Percentiles rank a stretch among this genome's conserved stretches.
These are phyloP conservation scores for Solanum bukasovii DNA, from an alignment of 257 asterid species.

Conservation along the genomic window DNA sequence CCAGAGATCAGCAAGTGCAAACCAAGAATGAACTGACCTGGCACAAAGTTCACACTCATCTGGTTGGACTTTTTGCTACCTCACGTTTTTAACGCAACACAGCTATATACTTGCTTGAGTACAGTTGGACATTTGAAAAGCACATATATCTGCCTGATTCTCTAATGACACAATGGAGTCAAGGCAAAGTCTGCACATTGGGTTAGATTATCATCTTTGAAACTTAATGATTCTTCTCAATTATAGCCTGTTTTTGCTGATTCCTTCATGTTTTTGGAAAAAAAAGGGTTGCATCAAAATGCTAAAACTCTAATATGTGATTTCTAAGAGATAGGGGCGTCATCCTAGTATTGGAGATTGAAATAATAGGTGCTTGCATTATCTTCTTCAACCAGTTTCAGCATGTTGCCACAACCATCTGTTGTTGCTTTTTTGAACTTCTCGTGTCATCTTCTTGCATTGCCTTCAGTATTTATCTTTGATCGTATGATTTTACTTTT, in stretches of 20 bases:
- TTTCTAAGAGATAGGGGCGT: background rate
- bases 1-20: constrained; percentile 23
- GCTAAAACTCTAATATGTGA: background rate
- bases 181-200: background rate
- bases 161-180: background rate
- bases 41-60: background rate
- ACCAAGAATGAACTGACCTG: constrained; percentile 24
- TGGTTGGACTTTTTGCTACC: background rate
- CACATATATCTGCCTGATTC: background rate
- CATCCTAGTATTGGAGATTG: background rate
- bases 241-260: background rate
- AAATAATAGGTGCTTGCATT: background rate
- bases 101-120: background rate
- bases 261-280: background rate
- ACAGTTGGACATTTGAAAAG: background rate
- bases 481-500: background rate
- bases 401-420: background rate
- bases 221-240: background rate
- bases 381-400: background rate
- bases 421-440: background rate
- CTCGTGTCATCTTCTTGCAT: background rate
- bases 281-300: background rate
- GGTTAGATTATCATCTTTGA: background rate
- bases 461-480: background rate
- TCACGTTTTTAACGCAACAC: background rate